These are phyloP conservation scores for Excoecaria agallocha DNA, from an alignment of 345 rosid species.

Conservation along the genomic window DNA sequence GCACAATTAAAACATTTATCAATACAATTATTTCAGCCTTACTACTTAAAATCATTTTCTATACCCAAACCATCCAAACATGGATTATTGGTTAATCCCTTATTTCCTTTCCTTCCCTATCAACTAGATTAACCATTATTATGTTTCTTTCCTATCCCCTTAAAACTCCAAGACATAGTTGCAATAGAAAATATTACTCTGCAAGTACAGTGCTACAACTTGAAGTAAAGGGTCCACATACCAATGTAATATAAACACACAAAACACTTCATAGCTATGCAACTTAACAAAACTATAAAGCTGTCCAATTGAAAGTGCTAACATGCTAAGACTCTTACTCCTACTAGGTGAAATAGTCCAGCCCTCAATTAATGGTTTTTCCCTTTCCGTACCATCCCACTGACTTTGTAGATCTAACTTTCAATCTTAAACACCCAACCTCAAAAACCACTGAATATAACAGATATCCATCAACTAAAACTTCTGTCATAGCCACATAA, in stretches of 20 bases:
- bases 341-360: too few species aligned
- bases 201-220: background rate
- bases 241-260: background rate
- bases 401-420: background rate
- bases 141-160: background rate
- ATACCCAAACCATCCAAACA: background rate
- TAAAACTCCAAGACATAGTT: background rate
- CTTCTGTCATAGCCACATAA: background rate
- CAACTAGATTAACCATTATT: background rate
- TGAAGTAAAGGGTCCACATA: background rate
- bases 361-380: background rate
- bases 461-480: constrained; percentile 3
- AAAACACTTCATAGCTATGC: background rate
- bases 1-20: too few species aligned
- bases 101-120: background rate
- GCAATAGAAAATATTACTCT: background rate
- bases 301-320: too few species aligned
- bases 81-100: background rate
- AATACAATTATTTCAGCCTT: too few species aligned
- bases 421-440: background rate
- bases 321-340: too few species aligned
- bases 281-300: background rate
- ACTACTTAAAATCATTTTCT: background rate
- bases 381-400: background rate
- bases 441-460: background rate